Evolutionary conservation across 2,329 filamentous ascomycete genomes (phyloP).

Genomic region (Penicillium brasilianum): DNA sequence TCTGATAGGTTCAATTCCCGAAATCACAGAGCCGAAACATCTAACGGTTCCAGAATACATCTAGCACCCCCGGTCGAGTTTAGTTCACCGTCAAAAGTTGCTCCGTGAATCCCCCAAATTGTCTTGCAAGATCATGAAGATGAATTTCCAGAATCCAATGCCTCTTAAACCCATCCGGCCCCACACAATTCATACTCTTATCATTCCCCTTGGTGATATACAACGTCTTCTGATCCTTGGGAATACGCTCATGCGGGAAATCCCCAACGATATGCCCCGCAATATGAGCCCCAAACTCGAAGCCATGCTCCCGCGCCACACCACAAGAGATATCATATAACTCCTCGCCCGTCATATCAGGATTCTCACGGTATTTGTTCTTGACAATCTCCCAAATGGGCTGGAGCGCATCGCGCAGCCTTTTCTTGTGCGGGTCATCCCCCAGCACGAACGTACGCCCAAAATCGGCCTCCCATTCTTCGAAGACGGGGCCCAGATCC

Average conservation of each 20-base stretch:
- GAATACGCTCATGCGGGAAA: slow-evolving; percentile 59
- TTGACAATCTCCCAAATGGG: slow-evolving; percentile 56
- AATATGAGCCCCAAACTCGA: slow-evolving; percentile 51
- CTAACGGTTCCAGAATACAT: not conserved
- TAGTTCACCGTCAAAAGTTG: slow-evolving; percentile 36
- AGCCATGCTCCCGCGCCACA: slow-evolving; percentile 48
- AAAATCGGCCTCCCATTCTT: slow-evolving; percentile 60
- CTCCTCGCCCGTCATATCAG: slow-evolving; percentile 55
- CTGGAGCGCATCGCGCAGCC: slow-evolving; percentile 53
- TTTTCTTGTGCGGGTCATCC: slow-evolving; percentile 51
- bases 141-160: slow-evolving; percentile 61
- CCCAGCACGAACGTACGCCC: slow-evolving; percentile 59
- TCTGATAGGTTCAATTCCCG: not conserved
- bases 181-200: slow-evolving; percentile 47
- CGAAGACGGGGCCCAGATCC: slow-evolving; percentile 59
- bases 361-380: slow-evolving; percentile 43
- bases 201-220: slow-evolving; percentile 55
- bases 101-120: slow-evolving; percentile 54
- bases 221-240: slow-evolving; percentile 51
- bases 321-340: slow-evolving; percentile 53
- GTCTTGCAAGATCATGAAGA: slow-evolving; percentile 47
- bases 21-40: no score
- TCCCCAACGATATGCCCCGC: slow-evolving; percentile 58
- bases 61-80: not conserved
- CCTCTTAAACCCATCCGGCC: slow-evolving; percentile 49